phyloP scores from a whole-genome alignment of 2,329 filamentous ascomycete genomes.

The Neofusicoccum kwambonambiense region DNA sequence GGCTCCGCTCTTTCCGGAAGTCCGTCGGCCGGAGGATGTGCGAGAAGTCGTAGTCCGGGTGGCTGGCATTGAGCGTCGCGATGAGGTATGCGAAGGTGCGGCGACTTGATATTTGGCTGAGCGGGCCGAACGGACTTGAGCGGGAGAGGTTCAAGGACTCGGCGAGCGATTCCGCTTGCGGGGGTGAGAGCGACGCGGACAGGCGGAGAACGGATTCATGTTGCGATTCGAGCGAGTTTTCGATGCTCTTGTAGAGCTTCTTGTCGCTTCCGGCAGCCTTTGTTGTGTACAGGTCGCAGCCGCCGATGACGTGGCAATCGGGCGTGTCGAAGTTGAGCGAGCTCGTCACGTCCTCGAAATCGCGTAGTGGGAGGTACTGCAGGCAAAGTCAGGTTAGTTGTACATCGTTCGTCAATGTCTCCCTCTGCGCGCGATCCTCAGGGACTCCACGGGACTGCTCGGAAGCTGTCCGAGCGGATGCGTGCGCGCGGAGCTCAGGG shows the following conservation, averaged over 20 bases:
- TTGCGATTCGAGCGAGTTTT: constrained; percentile 84
- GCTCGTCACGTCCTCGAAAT: constrained; percentile 88
- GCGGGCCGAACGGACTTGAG: constrained; percentile 85
- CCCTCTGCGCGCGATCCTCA: neutral
- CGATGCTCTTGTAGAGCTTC: constrained; percentile 95
- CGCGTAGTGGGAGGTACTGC: constrained; percentile 86
- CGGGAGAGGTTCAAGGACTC: constrained; percentile 71
- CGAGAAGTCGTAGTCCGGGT: constrained; percentile 96
- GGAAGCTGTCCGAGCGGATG: neutral
- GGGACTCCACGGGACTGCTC: neutral
- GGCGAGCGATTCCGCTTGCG: constrained; percentile 70
- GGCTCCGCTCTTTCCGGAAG: constrained; percentile 79
- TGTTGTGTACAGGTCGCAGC: constrained; percentile 95
- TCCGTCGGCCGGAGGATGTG: constrained; percentile 85
- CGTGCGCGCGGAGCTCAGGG: neutral
- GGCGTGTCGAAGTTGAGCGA: constrained; percentile 94
- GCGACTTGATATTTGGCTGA: constrained; percentile 84
- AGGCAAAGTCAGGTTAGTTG: neutral
- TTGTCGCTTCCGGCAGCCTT: constrained; percentile 95
- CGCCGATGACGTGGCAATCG: constrained; percentile 87
- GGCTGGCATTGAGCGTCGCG: constrained; percentile 91
- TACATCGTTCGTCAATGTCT: neutral
- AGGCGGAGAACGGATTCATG: constrained; percentile 85
- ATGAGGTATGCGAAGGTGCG: constrained; percentile 95
- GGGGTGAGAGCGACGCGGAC: constrained; percentile 82